These are phyloP conservation scores for Tuber microsphaerosporum DNA, from an alignment of 495 filamentous ascomycete species.

Conservation along the genomic window DNA sequence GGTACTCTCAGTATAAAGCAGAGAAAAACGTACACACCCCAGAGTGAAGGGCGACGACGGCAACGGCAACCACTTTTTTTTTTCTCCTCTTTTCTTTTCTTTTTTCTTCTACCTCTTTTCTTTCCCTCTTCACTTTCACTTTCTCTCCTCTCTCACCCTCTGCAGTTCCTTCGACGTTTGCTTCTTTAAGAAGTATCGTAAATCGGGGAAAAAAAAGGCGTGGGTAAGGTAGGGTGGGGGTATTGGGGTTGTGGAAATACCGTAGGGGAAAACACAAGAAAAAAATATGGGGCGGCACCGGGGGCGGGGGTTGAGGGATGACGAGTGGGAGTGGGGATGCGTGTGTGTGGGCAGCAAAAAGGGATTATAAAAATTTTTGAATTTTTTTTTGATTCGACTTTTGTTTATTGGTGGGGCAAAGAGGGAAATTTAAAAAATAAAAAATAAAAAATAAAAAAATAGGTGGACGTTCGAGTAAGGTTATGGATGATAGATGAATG, in stretches of 20 bases:
- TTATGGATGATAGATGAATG: background rate
- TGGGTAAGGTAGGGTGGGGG: slow-evolving; percentile 7
- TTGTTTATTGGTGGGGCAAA: slow-evolving; percentile 4
- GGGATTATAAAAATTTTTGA: background rate
- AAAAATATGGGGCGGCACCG: slow-evolving; percentile 4
- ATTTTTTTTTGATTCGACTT: background rate
- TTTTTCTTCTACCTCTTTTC: background rate
- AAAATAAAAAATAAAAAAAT: background rate
- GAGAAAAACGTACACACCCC: slow-evolving; percentile 2
- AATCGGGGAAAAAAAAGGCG: slow-evolving; percentile 34
- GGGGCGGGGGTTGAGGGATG: slow-evolving; percentile 5
- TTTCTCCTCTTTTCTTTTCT: background rate
- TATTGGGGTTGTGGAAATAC: slow-evolving; percentile 1
- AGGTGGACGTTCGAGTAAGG: slow-evolving; percentile 2
- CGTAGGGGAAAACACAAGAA: slow-evolving; percentile 4
- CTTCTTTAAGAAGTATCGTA: slow-evolving; percentile 38
- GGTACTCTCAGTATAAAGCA: slow-evolving; percentile 24
- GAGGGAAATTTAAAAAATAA: background rate
- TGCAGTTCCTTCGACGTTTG: slow-evolving; percentile 33
- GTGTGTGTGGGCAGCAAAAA: slow-evolving; percentile 1
- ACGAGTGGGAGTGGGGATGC: slow-evolving; percentile 1
- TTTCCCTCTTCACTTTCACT: background rate
- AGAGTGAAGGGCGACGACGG: background rate
- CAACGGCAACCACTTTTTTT: slow-evolving; percentile 1
- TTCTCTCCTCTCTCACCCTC: slow-evolving; percentile 1